Conservation (phyloP, 306 rosid species). For the Luffa aegyptiaca region DNA sequence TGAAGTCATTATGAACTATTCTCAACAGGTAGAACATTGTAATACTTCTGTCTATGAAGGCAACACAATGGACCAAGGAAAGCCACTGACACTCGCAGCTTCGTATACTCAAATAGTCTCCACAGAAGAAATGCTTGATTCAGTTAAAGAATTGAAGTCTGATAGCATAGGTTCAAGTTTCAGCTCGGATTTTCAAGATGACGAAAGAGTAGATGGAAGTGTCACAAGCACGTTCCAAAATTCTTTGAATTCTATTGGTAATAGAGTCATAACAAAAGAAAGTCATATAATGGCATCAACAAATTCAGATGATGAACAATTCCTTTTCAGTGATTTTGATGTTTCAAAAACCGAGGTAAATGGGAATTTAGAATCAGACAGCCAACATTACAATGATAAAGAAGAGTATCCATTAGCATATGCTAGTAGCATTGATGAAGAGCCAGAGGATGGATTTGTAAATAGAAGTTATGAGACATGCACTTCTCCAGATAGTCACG, state of each 20-base stretch:
- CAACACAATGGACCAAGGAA: conserved; percentile 23
- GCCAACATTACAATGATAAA: conserved; percentile 20
- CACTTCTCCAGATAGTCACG: conserved; percentile 20
- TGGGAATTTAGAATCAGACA: conserved; percentile 23
- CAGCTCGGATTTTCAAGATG: conserved; percentile 27
- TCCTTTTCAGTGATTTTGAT: conserved; percentile 53
- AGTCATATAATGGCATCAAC: conserved; percentile 16
- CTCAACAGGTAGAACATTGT: conserved; percentile 17
- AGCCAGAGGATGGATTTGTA: conserved; percentile 13
- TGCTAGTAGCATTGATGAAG: conserved; percentile 23
- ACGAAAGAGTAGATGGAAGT: conserved; percentile 18
- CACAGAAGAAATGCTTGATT: conserved; percentile 22
- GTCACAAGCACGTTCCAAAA: conserved; percentile 20
- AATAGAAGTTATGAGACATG: conserved; percentile 14
- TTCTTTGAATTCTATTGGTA: conserved; percentile 23
- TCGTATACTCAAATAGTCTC: conserved; percentile 17
- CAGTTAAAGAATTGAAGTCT: conserved; percentile 28
- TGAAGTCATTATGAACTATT: conserved; percentile 25
- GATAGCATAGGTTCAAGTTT: conserved; percentile 19
- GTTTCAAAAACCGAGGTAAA: conserved; percentile 20
- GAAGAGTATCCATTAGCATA: conserved; percentile 20
- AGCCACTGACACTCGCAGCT: conserved; percentile 19
- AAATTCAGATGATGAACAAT: conserved; percentile 39
- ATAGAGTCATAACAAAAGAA: conserved; percentile 20
- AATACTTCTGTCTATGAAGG: conserved; percentile 18